Percentiles rank a stretch among this genome's conserved stretches.
phyloP scores from a whole-genome alignment of 345 rosid species.

The Conringia planisiliqua region DNA sequence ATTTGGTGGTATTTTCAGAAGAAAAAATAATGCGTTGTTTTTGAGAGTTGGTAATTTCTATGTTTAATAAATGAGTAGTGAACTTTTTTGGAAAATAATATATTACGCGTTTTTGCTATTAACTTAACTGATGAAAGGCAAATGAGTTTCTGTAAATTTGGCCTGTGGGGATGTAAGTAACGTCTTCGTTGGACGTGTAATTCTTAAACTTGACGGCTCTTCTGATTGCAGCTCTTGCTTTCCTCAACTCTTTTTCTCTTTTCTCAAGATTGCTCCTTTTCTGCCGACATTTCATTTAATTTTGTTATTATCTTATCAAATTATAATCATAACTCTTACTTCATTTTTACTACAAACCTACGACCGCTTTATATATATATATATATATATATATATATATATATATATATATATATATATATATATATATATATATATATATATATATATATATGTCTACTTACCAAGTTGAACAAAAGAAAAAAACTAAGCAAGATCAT shows the following conservation, averaged over 20 bases:
- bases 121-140: slow-evolving; percentile 76
- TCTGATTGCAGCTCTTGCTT: slow-evolving; percentile 41
- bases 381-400: neutral
- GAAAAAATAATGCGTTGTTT: too few species aligned
- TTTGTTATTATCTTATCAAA: neutral
- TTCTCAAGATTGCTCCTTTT: slow-evolving; percentile 31
- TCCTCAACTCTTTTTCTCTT: slow-evolving; percentile 43
- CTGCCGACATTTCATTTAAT: slow-evolving; percentile 8
- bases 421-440: neutral
- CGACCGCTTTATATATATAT: neutral
- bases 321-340: neutral
- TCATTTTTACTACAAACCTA: neutral
- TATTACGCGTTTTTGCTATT: neutral
- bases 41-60: neutral
- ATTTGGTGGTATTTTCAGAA: too few species aligned
- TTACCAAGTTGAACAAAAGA: neutral
- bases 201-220: slow-evolving; percentile 42
- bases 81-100: neutral
- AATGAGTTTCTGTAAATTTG: slow-evolving; percentile 51
- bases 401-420: neutral
- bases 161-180: slow-evolving; percentile 50
- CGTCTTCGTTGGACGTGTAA: slow-evolving; percentile 39
- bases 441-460: neutral
- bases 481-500: neutral
- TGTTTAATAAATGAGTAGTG: neutral